Conservation (phyloP, 2,329 filamentous ascomycete species). For the Fusarium heterosporum region DNA sequence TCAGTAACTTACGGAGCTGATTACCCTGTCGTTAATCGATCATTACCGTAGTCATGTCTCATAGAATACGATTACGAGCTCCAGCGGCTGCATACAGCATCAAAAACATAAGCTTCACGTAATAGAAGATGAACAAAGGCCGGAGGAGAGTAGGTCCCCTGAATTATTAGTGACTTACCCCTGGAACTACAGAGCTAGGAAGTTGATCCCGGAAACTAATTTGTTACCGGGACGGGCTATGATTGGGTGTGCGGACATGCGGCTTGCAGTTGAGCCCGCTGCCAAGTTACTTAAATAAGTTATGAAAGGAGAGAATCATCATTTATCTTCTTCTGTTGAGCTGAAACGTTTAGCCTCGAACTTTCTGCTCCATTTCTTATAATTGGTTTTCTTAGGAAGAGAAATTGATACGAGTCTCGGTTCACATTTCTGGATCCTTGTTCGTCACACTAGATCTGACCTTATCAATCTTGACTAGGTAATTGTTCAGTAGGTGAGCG, state of each 20-base stretch:
- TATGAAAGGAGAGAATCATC: slow-evolving; percentile 9
- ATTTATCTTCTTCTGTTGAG: slow-evolving; percentile 33
- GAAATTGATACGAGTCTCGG: neutral
- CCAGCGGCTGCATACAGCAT: neutral
- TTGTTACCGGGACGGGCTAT: neutral
- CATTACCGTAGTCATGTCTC: neutral
- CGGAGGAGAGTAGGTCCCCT: slow-evolving; percentile 19
- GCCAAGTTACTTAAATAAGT: slow-evolving; percentile 31
- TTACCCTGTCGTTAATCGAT: no score
- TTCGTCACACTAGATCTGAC: slow-evolving; percentile 4
- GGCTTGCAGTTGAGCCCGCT: slow-evolving; percentile 30
- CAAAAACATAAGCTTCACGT: slow-evolving; percentile 16
- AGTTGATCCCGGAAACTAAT: slow-evolving; percentile 14
- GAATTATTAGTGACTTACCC: slow-evolving; percentile 17
- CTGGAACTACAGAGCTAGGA: slow-evolving; percentile 30
- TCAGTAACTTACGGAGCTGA: no score
- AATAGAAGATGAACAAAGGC: slow-evolving; percentile 1
- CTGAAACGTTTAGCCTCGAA: slow-evolving; percentile 9
- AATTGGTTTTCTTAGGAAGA: neutral
- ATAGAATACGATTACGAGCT: slow-evolving; percentile 30
- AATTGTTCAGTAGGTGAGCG: slow-evolving; percentile 29
- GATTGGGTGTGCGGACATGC: slow-evolving; percentile 26
- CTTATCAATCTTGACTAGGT: slow-evolving; percentile 21
- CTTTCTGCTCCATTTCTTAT: neutral
- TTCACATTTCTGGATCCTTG: neutral